Evolutionary conservation across 352 stramenopile genomes (phyloP), one percentile per base, ranked within the genome.

Genomic region (Pythium phragmiticola): DNA sequence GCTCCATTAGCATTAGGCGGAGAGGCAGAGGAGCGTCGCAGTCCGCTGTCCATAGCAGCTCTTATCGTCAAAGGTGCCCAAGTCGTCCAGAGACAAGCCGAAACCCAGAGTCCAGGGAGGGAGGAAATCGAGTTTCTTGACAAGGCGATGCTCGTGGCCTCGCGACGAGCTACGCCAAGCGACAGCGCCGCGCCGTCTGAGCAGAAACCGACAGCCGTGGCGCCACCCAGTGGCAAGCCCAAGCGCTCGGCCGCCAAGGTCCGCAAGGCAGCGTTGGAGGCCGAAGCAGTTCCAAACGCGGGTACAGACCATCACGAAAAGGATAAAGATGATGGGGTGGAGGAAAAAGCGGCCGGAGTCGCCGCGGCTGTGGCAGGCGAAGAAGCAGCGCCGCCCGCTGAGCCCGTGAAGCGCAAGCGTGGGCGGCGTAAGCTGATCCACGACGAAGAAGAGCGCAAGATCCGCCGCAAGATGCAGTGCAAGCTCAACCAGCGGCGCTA

Each of bases 401-500:
- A 57, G 51, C 63, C 63, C 2, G 63, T 58, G 21, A 70, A 70
- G 51, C 65, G 65, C 28, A 68, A 69, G 49, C 77, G 81, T 19
- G 81, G 81, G 2, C 74, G 81, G 0, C 72, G 74, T 13, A 78
- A 70, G 17, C 61, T 90, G 17, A 70, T 90, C 33, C 76, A 90
- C 65, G 70, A 90, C 55, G 81, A 88, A 36, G 81, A 74, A 42
- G 74, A 88, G 53, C 79, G 79, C 34, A 86, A 83, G 50, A 68
- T 74, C 4, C 65, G 82, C 21, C 82, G 82, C 34, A 90, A 90
- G 60, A 77, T 74, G 61, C 82, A 90, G 63, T 90, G 82, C 67
- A 88, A 87, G 48, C 73, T 90, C 50, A 90, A 90, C 62, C 82
- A 90, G 50, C 78, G 82, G 9, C 60, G 82, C 36, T 90, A 90